Evolutionary conservation across 2,329 filamentous ascomycete species (phyloP), one percentile per base, ranked within the genome.

Genomic region (Clarireedia monteithiana): DNA sequence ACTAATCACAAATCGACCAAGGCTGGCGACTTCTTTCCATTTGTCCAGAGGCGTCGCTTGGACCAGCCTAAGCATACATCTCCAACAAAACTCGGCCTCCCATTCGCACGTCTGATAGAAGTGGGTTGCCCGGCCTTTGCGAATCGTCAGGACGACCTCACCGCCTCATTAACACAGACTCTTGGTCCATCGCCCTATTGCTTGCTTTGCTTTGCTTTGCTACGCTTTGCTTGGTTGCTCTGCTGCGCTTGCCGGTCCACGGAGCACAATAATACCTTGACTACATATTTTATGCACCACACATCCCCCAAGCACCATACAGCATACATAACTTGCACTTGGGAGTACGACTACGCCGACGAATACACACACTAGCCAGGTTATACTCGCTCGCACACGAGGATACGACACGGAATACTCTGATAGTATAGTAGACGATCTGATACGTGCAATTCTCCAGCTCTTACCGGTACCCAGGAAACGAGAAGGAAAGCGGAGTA

Each of bases 101-200:
- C 51, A 54, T 54, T 54, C 51, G 51, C 26, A 39, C 48, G 20
- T 27, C 27, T 20, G n/a, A 12, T 34, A 17, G 34, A 46, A 49
- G 52, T 54, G 52, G 52, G 48, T 42, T 34, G 20, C 44, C 51
- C 51, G 44, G 14, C 42, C 24, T 39, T 53, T 10, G 23, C 45
- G n/a, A 54, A 54, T 54, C 45, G 51, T 54, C 51, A 54, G 44
- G 44, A 49, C 51, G 44, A 49, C 39, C 48, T 54, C 52, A 54
- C 52, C 52, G 52, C 52, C 52, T 49, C 52, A 30, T 42, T 49
- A 36, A 15, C 52, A 24, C 34, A 42, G 20, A 42, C 27, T 12
- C 30, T 34, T 34, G 9, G 30, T n/a, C 20, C 20, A 17, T 49
- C 52, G 52, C 52, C 45, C 24, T 54, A 49, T 54, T 20, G 39